phyloP scores from a whole-genome alignment of 257 asterid genomes.

The Ajuga chamaepitys region DNA sequence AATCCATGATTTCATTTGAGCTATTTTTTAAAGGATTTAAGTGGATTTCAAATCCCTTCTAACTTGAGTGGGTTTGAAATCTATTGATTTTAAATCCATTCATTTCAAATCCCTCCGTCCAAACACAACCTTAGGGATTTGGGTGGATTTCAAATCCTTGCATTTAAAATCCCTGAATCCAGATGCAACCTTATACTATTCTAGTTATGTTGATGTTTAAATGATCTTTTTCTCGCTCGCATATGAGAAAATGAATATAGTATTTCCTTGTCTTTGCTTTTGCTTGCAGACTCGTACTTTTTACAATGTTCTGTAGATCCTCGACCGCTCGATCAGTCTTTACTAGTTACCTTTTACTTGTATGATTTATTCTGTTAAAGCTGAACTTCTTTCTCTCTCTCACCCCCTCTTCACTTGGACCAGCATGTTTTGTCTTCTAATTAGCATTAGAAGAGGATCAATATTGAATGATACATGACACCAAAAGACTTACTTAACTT shows the following conservation, averaged over 20 bases:
- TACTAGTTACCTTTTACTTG: neutral
- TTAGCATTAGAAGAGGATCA: neutral
- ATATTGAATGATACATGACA: neutral
- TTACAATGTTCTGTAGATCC: constrained; percentile 5
- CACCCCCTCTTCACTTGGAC: no score
- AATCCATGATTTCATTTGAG: no score
- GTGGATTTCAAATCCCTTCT: no score
- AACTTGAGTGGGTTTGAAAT: no score
- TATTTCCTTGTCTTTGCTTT: neutral
- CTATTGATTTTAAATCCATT: no score
- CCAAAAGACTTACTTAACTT: neutral
- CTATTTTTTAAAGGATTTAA: no score
- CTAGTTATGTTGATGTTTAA: neutral
- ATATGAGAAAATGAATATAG: neutral
- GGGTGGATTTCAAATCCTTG: no score
- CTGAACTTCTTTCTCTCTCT: no score
- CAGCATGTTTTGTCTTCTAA: neutral
- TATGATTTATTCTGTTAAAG: neutral
- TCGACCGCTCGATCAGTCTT: neutral
- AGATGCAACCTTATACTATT: no score
- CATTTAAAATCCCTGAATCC: no score
- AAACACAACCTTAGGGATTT: no score
- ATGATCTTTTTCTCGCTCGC: neutral
- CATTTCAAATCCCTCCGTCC: no score
- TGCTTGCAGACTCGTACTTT: constrained; percentile 1